These are phyloP conservation scores for Colletotrichum chlorophyti DNA, from an alignment of 2,329 filamentous ascomycete species.

Conservation along the genomic window DNA sequence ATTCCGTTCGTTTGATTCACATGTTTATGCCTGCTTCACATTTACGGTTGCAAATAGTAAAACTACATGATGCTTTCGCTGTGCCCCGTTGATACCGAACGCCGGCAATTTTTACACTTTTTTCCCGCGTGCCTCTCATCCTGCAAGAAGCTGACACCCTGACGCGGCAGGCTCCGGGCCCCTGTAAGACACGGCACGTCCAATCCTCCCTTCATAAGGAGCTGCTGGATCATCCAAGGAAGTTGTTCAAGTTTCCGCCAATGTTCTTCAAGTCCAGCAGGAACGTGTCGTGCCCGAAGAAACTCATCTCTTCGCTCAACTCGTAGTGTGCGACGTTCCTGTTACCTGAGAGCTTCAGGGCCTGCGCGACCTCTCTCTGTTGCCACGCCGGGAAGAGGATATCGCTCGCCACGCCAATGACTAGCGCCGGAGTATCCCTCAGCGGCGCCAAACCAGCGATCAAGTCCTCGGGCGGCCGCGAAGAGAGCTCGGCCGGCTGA, in stretches of 20 bases:
- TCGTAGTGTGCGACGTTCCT: conserved; percentile 85
- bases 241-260: conserved; percentile 81
- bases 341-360: conserved; percentile 80
- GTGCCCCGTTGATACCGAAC: no score
- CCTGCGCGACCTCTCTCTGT: conserved; percentile 90
- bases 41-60: no score
- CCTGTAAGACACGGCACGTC: no score
- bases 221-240: conserved; percentile 63
- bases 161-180: no score
- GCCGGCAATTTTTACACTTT: no score
- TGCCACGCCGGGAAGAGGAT: conserved; percentile 99
- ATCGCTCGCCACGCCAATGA: conserved; percentile 94
- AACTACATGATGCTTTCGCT: no score
- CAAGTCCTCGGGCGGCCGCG: conserved; percentile 77
- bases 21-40: no score
- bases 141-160: no score
- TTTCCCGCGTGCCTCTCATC: no score
- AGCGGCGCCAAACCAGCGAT: conserved; percentile 76
- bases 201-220: no score
- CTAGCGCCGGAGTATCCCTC: conserved; percentile 79
- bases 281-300: conserved; percentile 98
- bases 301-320: conserved; percentile 89
- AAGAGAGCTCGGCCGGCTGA: conserved; percentile 37
- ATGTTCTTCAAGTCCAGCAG: conserved; percentile 91
- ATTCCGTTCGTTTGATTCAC: no score